Evolutionary conservation across 305 asterid species (phyloP).

Genomic region (Petunia hybrid): DNA sequence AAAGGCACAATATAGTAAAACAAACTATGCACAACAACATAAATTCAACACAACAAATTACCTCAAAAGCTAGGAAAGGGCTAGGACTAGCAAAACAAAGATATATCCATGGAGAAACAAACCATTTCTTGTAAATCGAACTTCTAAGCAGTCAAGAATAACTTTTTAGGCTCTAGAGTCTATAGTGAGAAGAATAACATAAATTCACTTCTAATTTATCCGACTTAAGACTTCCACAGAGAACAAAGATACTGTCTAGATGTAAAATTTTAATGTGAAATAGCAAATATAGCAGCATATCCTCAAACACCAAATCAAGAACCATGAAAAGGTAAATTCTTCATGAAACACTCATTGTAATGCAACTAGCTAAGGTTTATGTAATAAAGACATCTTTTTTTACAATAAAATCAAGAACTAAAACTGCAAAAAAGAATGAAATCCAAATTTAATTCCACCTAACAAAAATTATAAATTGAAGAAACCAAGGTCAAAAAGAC

Average conservation of each 20-base stretch:
- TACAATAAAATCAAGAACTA: slow-evolving; percentile 18
- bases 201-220: not conserved
- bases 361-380: not conserved
- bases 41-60: slow-evolving; percentile 10
- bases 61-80: not conserved
- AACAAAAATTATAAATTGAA: not conserved
- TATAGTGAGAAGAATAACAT: not conserved
- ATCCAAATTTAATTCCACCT: not conserved
- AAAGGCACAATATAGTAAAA: not conserved
- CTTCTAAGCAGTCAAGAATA: slow-evolving; percentile 18
- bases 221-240: not conserved
- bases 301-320: slow-evolving; percentile 15
- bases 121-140: not conserved
- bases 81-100: slow-evolving; percentile 5
- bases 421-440: not conserved
- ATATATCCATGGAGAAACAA: not conserved
- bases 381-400: not conserved
- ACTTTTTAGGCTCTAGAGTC: not conserved
- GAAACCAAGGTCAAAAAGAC: not conserved
- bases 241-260: not conserved
- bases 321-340: not conserved
- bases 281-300: not conserved
- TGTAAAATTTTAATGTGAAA: not conserved
- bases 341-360: not conserved
- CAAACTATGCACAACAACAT: not conserved